Evolutionary conservation across 2,329 filamentous ascomycete species (phyloP).

Genomic region (Colletotrichum lupini): DNA sequence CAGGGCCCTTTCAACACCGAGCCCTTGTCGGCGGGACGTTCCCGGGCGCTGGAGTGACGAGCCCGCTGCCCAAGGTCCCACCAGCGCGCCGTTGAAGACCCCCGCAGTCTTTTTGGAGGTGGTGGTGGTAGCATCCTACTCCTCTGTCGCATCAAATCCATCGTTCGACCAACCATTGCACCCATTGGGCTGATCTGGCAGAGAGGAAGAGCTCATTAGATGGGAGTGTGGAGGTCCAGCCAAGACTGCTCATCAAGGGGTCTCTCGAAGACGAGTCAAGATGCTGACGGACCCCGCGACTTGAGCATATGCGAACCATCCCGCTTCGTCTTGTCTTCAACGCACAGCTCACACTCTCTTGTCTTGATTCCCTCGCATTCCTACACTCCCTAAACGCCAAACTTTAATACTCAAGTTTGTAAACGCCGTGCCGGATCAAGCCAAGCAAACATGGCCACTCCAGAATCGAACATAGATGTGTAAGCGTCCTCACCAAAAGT

Average conservation of each 20-base stretch:
- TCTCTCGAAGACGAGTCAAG: conserved; percentile 12
- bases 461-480: conserved; percentile 44
- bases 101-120: not conserved
- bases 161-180: not conserved
- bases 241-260: not conserved
- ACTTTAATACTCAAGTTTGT: not conserved
- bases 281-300: conserved; percentile 15
- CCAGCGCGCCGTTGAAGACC: not conserved
- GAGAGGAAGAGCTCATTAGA: not conserved
- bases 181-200: not conserved
- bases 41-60: not conserved
- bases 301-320: not conserved
- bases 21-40: conserved; percentile 22
- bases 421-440: no score
- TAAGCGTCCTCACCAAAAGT: conserved; percentile 8
- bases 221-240: not conserved
- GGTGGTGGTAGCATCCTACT: not conserved
- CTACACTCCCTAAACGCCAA: not conserved
- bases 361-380: not conserved
- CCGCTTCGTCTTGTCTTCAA: not conserved
- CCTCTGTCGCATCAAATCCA: not conserved
- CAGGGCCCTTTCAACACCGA: not conserved
- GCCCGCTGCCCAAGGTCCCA: not conserved
- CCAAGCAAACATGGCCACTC: conserved; percentile 12
- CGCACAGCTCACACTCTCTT: not conserved